Conservation (phyloP, 139 green algal species). For the Eudorina sp. region DNA sequence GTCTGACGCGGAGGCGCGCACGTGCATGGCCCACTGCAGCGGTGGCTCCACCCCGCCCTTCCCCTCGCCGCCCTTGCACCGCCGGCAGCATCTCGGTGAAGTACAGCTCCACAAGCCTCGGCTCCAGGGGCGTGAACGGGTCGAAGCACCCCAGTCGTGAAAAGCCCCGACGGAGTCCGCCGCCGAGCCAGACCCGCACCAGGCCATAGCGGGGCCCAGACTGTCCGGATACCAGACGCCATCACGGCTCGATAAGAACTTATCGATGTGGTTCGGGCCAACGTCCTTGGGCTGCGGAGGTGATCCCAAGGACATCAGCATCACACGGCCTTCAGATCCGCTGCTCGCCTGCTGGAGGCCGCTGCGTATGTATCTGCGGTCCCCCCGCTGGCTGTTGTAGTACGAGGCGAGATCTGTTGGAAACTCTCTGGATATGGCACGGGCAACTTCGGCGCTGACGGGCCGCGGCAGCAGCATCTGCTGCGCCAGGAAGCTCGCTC, state of each 20-base stretch:
- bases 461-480: conserved; percentile 63
- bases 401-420: background rate
- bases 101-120: background rate
- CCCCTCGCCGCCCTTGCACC: background rate
- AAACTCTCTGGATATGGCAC: background rate
- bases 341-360: background rate
- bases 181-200: conserved; percentile 50
- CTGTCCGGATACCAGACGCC: conserved; percentile 69
- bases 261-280: conserved; percentile 52
- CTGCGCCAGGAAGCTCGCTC: conserved; percentile 64
- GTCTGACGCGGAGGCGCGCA: background rate
- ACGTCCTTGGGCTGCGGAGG: background rate
- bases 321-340: background rate
- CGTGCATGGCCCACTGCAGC: conserved; percentile 61
- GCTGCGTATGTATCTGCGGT: conserved; percentile 4
- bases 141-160: conserved; percentile 61
- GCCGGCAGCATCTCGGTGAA: conserved; percentile 59
- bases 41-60: background rate
- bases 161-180: too few species aligned
- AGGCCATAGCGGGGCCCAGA: conserved; percentile 51
- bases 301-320: background rate
- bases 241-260: background rate
- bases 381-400: conserved; percentile 43
- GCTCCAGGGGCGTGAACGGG: conserved; percentile 33
- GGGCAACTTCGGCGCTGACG: too few species aligned